phyloP scores from a whole-genome alignment of 1,139 yeast species.

The Scheffersomyces illinoinensis region DNA sequence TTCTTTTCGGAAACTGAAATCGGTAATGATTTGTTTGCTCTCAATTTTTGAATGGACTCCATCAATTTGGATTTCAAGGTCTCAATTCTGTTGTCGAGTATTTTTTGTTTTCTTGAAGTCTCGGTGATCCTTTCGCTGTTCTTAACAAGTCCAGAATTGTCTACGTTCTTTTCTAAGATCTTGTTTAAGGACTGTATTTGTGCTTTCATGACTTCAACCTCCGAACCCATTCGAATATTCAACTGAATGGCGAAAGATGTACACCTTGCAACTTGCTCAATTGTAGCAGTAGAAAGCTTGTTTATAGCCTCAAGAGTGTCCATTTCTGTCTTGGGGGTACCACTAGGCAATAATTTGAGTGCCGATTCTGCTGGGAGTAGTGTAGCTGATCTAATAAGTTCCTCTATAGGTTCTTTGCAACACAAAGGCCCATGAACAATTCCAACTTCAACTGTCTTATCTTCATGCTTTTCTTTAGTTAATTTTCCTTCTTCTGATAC shows the following conservation, averaged over 20 bases:
- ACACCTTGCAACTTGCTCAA: constrained; percentile 17
- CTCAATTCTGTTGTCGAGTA: constrained; percentile 20
- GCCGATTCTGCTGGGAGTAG: background rate
- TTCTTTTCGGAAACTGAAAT: constrained; percentile 34
- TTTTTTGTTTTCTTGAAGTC: constrained; percentile 21
- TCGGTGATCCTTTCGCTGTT: constrained; percentile 14
- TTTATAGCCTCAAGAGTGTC: constrained; percentile 12
- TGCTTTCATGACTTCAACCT: constrained; percentile 22
- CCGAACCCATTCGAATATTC: constrained; percentile 21
- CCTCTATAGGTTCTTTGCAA: constrained; percentile 14
- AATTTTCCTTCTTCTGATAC: background rate
- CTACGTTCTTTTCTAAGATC: background rate
- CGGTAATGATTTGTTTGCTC: constrained; percentile 26
- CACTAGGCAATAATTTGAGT: background rate
- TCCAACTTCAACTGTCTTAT: background rate
- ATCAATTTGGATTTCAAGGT: constrained; percentile 24
- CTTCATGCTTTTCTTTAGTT: background rate
- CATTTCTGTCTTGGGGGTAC: background rate
- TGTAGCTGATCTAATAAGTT: constrained; percentile 3
- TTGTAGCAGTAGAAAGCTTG: constrained; percentile 18
- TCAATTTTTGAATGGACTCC: constrained; percentile 21
- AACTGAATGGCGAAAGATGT: constrained; percentile 24
- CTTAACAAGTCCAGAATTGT: constrained; percentile 3
- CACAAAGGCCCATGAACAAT: constrained; percentile 2
- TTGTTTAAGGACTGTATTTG: constrained; percentile 21